Percentiles rank a stretch among this genome's conserved stretches.
phyloP scores from a whole-genome alignment of 768 basidiomycete species.

The Kwoniella shandongensis region DNA sequence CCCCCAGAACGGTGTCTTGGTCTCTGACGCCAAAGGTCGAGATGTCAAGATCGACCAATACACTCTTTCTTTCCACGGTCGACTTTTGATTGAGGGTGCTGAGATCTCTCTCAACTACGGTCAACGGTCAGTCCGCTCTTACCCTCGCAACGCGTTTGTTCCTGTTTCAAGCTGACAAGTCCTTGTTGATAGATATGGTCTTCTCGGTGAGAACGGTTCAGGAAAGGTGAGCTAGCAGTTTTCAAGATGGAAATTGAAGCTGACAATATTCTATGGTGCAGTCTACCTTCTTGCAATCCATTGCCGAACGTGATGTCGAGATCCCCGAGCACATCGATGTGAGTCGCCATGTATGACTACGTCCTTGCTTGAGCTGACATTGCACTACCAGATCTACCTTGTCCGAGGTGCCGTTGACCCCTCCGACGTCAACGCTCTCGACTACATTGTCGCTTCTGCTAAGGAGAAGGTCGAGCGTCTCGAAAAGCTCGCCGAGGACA shows the following conservation, averaged over 20 bases:
- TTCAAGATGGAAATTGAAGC: background rate
- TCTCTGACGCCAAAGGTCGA: slow-evolving; percentile 85
- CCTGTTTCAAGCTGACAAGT: too few relatives aligned
- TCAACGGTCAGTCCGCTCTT: slow-evolving; percentile 44
- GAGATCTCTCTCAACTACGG: slow-evolving; percentile 55
- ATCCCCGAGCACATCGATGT: slow-evolving; percentile 91
- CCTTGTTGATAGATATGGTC: slow-evolving; percentile 65
- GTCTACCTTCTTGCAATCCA: slow-evolving; percentile 95
- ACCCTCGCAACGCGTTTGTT: background rate
- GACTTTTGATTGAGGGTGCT: slow-evolving; percentile 61
- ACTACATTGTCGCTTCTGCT: slow-evolving; percentile 92
- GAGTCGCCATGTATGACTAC: slow-evolving; percentile 20
- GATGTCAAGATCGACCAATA: slow-evolving; percentile 97
- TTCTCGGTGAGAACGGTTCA: slow-evolving; percentile 96
- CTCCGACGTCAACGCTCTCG: slow-evolving; percentile 90
- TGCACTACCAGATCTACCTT: slow-evolving; percentile 71
- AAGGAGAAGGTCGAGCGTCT: slow-evolving; percentile 88
- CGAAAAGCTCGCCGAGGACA: slow-evolving; percentile 89
- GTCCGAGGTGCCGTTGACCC: slow-evolving; percentile 95
- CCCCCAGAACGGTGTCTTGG: slow-evolving; percentile 79
- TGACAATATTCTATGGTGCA: slow-evolving; percentile 46
- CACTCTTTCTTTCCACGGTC: slow-evolving; percentile 95
- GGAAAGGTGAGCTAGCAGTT: slow-evolving; percentile 70
- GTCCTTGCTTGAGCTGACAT: background rate
- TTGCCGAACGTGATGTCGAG: slow-evolving; percentile 90